Conservation (phyloP, 371 early-diverging fungal genomes). For the Parasitella parasitica region DNA sequence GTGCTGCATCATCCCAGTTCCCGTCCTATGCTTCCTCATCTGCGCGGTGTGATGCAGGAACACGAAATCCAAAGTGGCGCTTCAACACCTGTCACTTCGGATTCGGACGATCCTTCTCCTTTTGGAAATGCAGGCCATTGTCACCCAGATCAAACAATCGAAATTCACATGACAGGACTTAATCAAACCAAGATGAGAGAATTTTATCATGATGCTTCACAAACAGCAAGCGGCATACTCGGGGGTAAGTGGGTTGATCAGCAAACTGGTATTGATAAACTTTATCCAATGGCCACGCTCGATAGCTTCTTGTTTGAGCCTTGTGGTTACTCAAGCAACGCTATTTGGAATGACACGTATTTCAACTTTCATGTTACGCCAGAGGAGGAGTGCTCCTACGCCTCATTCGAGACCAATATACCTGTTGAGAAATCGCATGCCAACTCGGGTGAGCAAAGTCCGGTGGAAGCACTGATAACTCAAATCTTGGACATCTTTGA, state of each 20-base stretch:
- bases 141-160: slow-evolving; percentile 82
- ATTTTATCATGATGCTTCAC: slow-evolving; percentile 59
- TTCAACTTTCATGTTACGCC: slow-evolving; percentile 99
- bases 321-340: slow-evolving; percentile 93
- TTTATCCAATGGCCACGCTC: slow-evolving; percentile 74
- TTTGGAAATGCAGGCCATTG: slow-evolving; percentile 42
- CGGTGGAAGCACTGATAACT: slow-evolving; percentile 60
- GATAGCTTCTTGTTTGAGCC: slow-evolving; percentile 91
- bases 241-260: slow-evolving; percentile 69
- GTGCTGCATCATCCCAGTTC: slow-evolving; percentile 31
- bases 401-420: slow-evolving; percentile 93
- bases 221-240: slow-evolving; percentile 47
- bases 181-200: slow-evolving; percentile 70
- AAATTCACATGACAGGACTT: slow-evolving; percentile 92
- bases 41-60: slow-evolving; percentile 20
- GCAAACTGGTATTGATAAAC: slow-evolving; percentile 69
- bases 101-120: slow-evolving; percentile 37
- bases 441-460: slow-evolving; percentile 38
- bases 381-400: slow-evolving; percentile 95
- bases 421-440: slow-evolving; percentile 52
- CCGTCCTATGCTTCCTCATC: slow-evolving; percentile 3
- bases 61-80: slow-evolving; percentile 28
- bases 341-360: slow-evolving; percentile 77
- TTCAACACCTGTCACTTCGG: slow-evolving; percentile 35
- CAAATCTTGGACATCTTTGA: slow-evolving; percentile 80